Evolutionary conservation across 2,329 filamentous ascomycete genomes (phyloP).

Genomic region (Achaetomium macrosporum): DNA sequence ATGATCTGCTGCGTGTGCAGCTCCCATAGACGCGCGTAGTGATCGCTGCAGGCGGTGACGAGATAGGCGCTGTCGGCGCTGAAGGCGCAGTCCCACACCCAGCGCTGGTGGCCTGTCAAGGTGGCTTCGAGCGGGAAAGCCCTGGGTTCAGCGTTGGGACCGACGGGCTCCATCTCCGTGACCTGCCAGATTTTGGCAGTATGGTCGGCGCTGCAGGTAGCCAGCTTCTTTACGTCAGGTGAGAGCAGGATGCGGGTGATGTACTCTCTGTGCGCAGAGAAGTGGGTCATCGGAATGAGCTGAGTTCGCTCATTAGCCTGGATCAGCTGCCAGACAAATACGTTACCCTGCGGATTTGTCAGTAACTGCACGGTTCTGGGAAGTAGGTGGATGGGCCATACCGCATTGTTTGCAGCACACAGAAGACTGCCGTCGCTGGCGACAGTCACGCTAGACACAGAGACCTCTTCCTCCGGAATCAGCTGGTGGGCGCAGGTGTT

Average conservation of each 20-base stretch:
- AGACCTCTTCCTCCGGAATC: slow-evolving; percentile 91
- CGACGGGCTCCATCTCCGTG: slow-evolving; percentile 54
- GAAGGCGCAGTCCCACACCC: slow-evolving; percentile 98
- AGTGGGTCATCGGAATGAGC: slow-evolving; percentile 80
- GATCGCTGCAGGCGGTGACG: slow-evolving; percentile 88
- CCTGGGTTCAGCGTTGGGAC: slow-evolving; percentile 37
- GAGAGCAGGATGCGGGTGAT: slow-evolving; percentile 88
- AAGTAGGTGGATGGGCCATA: slow-evolving; percentile 36
- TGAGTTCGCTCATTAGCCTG: slow-evolving; percentile 77
- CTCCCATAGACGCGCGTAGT: slow-evolving; percentile 91
- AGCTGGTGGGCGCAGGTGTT: slow-evolving; percentile 96
- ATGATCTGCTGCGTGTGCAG: slow-evolving; percentile 81
- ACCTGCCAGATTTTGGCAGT: slow-evolving; percentile 95
- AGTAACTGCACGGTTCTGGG: neutral
- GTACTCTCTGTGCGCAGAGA: slow-evolving; percentile 85
- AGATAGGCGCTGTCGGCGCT: slow-evolving; percentile 89
- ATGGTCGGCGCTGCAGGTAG: slow-evolving; percentile 90
- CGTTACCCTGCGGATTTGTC: slow-evolving; percentile 63
- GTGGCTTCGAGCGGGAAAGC: slow-evolving; percentile 80
- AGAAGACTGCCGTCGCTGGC: slow-evolving; percentile 89
- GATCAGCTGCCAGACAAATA: slow-evolving; percentile 94
- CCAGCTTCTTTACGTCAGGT: slow-evolving; percentile 88
- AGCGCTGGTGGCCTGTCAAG: slow-evolving; percentile 83
- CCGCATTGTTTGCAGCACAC: slow-evolving; percentile 86
- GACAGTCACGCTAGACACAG: slow-evolving; percentile 90